Base-by-base conservation (phyloP, 345 rosid genomes). In the Aethionema arabicum region DNA sequence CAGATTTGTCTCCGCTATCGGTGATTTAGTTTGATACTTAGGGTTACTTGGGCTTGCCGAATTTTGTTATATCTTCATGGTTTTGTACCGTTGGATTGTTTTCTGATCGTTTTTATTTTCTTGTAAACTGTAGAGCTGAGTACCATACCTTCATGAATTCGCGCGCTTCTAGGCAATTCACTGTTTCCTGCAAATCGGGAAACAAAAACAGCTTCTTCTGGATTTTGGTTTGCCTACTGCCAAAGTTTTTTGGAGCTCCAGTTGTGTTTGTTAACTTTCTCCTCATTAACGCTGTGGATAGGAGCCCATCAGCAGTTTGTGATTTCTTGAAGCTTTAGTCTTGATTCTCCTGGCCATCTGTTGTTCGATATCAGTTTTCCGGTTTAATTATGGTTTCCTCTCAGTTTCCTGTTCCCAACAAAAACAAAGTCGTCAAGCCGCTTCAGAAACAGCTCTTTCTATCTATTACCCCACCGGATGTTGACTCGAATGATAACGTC, bases 181-280 rank as follows among this genome's bases (percentile, higher is more conserved):
- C 63, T 52, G 95, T 87, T 85, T 87, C 95, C 95, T 87, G 91
- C 83, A 61, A 72, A 38, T 83, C 68, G 86, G 91, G 91, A 85
- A 87, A 80, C 87, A 83, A 79, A 72, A 83, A 60, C 79, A 35
- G 45, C 80, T 69, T 70, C 80, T 79, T 79, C 80, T 87, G 95
- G 91, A 79, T 87, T 55, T 69, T 87, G 36, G 79, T 85, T 67
- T 73, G 91, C 84, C 70, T 81, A 30, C 78, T 83, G 59, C 95
- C 91, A 14, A 87, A 83, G 78, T 87, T 87, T 61, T 69, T 87
- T 3, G 91, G 89, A 12, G 70, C 77, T 69, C 76, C 84, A 13
- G 52, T 81, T 33, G 64, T 66, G 31, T 77, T 32, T 75, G 56
- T 76, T 55, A 77, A 68, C 66, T 78, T 85, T 65, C 66, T 78